phyloP scores from a whole-genome alignment of 768 basidiomycete species.

The Pleurotus tuber-regium region DNA sequence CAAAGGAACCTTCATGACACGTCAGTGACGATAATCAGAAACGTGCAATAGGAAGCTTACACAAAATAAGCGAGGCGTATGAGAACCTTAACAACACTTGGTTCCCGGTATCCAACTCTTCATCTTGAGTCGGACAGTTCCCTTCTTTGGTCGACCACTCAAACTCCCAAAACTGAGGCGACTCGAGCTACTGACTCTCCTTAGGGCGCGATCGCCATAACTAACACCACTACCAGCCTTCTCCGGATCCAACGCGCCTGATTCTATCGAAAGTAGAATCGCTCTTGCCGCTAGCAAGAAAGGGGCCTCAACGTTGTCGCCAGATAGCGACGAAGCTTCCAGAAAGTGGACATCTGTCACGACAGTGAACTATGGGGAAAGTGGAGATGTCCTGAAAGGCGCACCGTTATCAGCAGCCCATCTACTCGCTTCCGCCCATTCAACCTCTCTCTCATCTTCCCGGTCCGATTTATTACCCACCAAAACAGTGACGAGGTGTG shows the following conservation, averaged over 20 bases:
- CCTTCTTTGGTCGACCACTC: conserved; percentile 54
- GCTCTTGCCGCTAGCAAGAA: conserved; percentile 86
- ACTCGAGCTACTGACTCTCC: conserved; percentile 89
- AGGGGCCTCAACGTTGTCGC: conserved; percentile 93
- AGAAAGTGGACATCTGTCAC: conserved; percentile 84
- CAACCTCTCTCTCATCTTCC: conserved; percentile 93
- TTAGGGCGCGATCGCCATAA: conserved; percentile 91
- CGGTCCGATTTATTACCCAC: conserved; percentile 96
- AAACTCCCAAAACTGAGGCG: conserved; percentile 83
- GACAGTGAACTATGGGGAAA: conserved; percentile 8
- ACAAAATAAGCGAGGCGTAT: background rate
- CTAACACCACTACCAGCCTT: conserved; percentile 93
- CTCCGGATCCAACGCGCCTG: conserved; percentile 88
- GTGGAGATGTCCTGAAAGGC: conserved; percentile 15
- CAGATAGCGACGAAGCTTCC: conserved; percentile 88
- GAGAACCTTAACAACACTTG: conserved; percentile 57
- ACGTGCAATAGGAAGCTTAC: background rate
- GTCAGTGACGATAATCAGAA: conserved; percentile 1
- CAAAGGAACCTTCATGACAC: background rate
- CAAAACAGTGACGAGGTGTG: conserved; percentile 84
- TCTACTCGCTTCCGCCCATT: conserved; percentile 90
- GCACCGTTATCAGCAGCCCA: conserved; percentile 96
- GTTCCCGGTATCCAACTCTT: conserved; percentile 62
- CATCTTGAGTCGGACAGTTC: conserved; percentile 58
- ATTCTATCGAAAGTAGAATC: conserved; percentile 88